A percentile compares a stretch with the other conserved stretches of the same genome.
These are phyloP conservation scores for Pseudogymnoascus sp. DNA, from an alignment of 2,329 filamentous ascomycete species.

Conservation along the genomic window DNA sequence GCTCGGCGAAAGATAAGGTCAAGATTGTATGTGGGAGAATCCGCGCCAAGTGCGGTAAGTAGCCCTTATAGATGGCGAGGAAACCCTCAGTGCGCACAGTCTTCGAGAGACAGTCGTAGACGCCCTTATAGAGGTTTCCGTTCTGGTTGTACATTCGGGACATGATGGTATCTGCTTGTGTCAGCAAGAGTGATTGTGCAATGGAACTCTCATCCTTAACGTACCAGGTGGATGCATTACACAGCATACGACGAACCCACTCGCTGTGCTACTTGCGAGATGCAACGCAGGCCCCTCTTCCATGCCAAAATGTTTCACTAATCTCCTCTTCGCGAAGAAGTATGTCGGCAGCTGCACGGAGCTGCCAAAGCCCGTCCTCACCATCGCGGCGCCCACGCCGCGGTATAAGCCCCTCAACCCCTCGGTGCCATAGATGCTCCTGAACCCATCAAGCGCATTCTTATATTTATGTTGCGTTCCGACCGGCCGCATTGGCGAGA, in stretches of 20 bases:
- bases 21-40: constrained; percentile 94
- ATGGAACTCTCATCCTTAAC: constrained; percentile 21
- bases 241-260: constrained; percentile 92
- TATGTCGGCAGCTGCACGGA: constrained; percentile 96
- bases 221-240: constrained; percentile 94
- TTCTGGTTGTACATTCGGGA: constrained; percentile 98
- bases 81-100: constrained; percentile 87
- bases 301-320: constrained; percentile 78
- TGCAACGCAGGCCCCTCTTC: constrained; percentile 85
- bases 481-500: constrained; percentile 82
- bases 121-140: constrained; percentile 88
- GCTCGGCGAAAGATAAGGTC: constrained; percentile 87
- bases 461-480: constrained; percentile 94
- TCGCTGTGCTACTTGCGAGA: constrained; percentile 77
- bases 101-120: constrained; percentile 85
- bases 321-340: constrained; percentile 87
- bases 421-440: constrained; percentile 69
- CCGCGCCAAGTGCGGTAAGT: constrained; percentile 85
- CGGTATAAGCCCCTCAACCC: constrained; percentile 78
- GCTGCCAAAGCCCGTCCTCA: constrained; percentile 89
- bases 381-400: constrained; percentile 88
- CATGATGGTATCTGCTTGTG: constrained; percentile 78
- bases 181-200: constrained; percentile 12
- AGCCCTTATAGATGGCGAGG: constrained; percentile 94
- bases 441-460: constrained; percentile 75